phyloP scores from a whole-genome alignment of 257 asterid genomes.

The Buddleja alternifolia region DNA sequence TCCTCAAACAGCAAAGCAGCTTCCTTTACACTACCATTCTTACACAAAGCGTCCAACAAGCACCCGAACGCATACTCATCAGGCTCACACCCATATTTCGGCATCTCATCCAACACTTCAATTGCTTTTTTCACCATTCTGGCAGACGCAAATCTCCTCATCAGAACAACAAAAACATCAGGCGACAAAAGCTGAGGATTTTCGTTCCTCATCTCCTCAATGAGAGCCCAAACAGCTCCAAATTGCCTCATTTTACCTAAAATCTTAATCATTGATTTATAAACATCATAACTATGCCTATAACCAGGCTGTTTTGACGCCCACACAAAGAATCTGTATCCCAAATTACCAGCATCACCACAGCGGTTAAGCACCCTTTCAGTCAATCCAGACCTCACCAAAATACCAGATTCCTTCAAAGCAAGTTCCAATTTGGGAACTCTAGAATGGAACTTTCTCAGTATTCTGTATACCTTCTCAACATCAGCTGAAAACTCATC shows the following conservation, averaged over 20 bases:
- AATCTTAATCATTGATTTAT: conserved; percentile 77
- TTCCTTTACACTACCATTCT: conserved; percentile 88
- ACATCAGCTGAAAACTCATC: conserved; percentile 84
- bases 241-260: conserved; percentile 91
- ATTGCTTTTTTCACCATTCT: conserved; percentile 92
- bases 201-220: conserved; percentile 92
- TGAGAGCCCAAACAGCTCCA: conserved; percentile 96
- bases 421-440: conserved; percentile 91
- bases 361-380: conserved; percentile 89
- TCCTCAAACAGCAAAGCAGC: conserved; percentile 88
- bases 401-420: conserved; percentile 71
- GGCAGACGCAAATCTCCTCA: conserved; percentile 91
- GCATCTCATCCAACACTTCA: conserved; percentile 94
- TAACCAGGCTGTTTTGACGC: conserved; percentile 80
- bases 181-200: conserved; percentile 67
- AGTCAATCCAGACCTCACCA: conserved; percentile 70
- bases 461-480: conserved; percentile 69
- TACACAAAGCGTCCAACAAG: conserved; percentile 86
- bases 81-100: conserved; percentile 84
- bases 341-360: conserved; percentile 95
- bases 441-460: conserved; percentile 74
- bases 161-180: conserved; percentile 76
- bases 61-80: conserved; percentile 92
- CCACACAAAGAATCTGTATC: conserved; percentile 84
- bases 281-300: conserved; percentile 74